Conservation (phyloP, 176 grass and related monocot species). For the Zoysia japonica region DNA sequence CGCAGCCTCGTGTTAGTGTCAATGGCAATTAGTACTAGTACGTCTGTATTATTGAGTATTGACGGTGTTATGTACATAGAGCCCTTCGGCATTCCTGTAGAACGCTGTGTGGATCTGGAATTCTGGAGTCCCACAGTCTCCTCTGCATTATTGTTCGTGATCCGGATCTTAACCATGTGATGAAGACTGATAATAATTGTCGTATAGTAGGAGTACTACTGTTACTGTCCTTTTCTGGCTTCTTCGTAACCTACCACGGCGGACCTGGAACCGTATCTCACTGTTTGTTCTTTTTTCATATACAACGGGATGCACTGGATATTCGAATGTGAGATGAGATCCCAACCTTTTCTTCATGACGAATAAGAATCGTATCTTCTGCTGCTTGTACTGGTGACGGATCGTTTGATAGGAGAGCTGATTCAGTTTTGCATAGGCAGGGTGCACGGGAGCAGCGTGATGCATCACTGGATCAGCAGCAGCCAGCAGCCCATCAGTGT, state of each 20-base stretch:
- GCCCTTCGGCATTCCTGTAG: constrained; percentile 22
- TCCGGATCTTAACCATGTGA: constrained; percentile 12
- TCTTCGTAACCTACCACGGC: background rate
- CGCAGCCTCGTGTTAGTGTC: constrained; percentile 26
- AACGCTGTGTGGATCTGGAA: constrained; percentile 14
- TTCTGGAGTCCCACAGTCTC: background rate
- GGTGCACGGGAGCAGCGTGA: background rate
- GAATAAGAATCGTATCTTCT: background rate
- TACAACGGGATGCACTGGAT: background rate
- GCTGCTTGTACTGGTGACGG: background rate
- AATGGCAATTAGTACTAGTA: constrained; percentile 23
- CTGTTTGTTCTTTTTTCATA: background rate
- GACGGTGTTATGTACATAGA: constrained; percentile 41
- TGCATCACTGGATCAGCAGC: background rate
- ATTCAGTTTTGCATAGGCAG: background rate
- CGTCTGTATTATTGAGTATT: constrained; percentile 32
- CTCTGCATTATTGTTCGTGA: constrained; percentile 6
- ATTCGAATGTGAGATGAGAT: background rate
- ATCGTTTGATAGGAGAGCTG: background rate
- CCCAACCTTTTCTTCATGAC: background rate
- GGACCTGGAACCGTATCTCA: background rate
- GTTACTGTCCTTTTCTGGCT: background rate
- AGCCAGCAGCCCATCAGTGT: background rate
- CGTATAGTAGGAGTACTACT: background rate
- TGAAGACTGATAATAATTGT: background rate